phyloP scores from a whole-genome alignment of 2,329 filamentous ascomycete species.

The Claviceps capensis region DNA sequence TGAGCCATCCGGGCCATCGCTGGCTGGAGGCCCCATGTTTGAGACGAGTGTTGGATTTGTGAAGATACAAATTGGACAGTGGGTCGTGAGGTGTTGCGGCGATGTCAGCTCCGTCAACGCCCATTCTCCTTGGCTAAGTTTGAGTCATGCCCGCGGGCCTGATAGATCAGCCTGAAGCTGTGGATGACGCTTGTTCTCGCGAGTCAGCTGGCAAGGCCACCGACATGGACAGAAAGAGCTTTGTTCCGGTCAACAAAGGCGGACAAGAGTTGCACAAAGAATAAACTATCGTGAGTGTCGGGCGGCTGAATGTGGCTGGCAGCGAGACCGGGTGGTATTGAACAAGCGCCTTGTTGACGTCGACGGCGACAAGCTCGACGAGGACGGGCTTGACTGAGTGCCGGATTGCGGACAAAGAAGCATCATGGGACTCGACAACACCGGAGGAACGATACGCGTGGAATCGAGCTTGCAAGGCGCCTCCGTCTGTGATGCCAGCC shows the following conservation, averaged over 20 bases:
- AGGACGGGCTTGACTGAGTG: not conserved
- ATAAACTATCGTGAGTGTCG: not conserved
- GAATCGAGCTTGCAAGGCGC: not conserved
- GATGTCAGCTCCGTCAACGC: slow-evolving; percentile 3
- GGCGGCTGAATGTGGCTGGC: not conserved
- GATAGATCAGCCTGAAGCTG: not conserved
- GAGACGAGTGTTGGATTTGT: slow-evolving; percentile 13
- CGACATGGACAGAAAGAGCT: not conserved
- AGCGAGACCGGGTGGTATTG: not conserved
- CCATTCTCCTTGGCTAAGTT: slow-evolving; percentile 5
- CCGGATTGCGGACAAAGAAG: not conserved
- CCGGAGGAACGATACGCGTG: not conserved
- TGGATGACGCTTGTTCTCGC: not conserved
- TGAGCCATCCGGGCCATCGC: slow-evolving; percentile 56
- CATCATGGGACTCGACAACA: not conserved
- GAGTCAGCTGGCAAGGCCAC: not conserved
- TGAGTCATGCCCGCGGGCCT: slow-evolving; percentile 5
- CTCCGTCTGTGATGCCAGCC: not conserved
- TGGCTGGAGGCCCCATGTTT: slow-evolving; percentile 18
- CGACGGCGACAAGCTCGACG: not conserved
- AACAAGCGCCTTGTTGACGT: not conserved
- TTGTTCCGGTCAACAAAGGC: not conserved
- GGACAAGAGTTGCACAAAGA: not conserved
- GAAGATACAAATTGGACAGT: not conserved
- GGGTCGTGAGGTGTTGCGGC: slow-evolving; percentile 1